Evolutionary conservation across 805 yeast genomes (phyloP).

Genomic region (Candida dendrica): DNA sequence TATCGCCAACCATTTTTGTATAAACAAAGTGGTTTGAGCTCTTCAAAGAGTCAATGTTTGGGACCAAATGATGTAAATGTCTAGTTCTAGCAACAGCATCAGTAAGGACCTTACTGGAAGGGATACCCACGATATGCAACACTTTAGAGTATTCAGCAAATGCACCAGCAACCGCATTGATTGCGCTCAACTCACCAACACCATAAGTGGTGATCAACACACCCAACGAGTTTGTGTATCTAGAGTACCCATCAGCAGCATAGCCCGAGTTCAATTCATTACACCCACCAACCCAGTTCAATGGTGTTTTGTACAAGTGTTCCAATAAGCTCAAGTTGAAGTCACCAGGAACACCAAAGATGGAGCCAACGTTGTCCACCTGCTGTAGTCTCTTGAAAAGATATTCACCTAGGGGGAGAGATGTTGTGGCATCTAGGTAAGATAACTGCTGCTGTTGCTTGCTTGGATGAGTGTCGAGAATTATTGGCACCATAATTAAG

Average conservation of each 20-base stretch:
- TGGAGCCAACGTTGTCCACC: slow-evolving; percentile 45
- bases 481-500: slow-evolving; percentile 9
- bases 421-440: neutral
- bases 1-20: slow-evolving; percentile 50
- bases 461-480: neutral
- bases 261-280: slow-evolving; percentile 88
- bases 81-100: slow-evolving; percentile 14
- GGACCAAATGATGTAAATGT: slow-evolving; percentile 57
- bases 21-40: slow-evolving; percentile 64
- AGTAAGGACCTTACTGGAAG: slow-evolving; percentile 23
- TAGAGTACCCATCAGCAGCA: slow-evolving; percentile 84
- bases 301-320: slow-evolving; percentile 45
- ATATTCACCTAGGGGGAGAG: slow-evolving; percentile 56
- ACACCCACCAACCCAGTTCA: slow-evolving; percentile 77
- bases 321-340: slow-evolving; percentile 65
- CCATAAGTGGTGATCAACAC: slow-evolving; percentile 68
- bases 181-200: slow-evolving; percentile 82
- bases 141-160: slow-evolving; percentile 76
- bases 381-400: slow-evolving; percentile 49
- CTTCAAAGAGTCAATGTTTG: slow-evolving; percentile 36
- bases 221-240: slow-evolving; percentile 56
- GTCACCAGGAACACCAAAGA: slow-evolving; percentile 80
- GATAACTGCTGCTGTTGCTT: neutral
- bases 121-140: slow-evolving; percentile 77
- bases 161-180: slow-evolving; percentile 79